Conservation (phyloP, 2,329 filamentous ascomycete genomes). For the Fusarium continuum region DNA sequence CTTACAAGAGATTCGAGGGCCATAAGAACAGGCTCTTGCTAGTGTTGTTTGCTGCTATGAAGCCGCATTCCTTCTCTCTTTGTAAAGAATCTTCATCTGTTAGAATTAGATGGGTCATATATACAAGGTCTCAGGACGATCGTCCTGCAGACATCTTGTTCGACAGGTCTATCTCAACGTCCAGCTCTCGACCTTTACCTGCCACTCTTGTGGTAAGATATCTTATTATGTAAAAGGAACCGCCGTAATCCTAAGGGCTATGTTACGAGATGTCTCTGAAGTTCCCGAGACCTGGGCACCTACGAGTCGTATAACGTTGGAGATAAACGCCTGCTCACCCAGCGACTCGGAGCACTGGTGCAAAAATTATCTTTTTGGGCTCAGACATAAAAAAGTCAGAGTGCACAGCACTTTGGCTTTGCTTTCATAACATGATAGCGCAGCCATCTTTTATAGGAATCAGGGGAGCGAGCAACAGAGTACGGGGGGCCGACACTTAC, state of each 20-base stretch:
- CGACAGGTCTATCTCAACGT: not conserved
- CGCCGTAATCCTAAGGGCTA: not conserved
- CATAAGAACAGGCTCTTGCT: not conserved
- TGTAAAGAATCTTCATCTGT: not conserved
- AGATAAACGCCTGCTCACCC: not conserved
- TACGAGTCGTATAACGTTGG: not conserved
- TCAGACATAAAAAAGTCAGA: not conserved
- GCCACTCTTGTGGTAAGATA: not conserved
- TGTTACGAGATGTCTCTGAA: not conserved
- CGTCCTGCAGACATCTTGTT: not conserved
- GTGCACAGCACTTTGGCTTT: not conserved
- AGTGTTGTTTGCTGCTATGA: not conserved
- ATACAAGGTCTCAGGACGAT: not conserved
- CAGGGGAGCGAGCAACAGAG: not conserved
- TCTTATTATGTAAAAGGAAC: not conserved
- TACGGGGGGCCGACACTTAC: not conserved
- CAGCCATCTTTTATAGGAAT: not conserved
- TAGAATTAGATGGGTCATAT: not conserved
- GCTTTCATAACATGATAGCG: not conserved
- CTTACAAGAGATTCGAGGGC: not conserved
- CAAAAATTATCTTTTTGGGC: not conserved
- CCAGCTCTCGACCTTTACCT: not conserved
- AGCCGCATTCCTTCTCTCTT: not conserved
- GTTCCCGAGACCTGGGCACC: not conserved
- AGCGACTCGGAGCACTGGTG: not conserved